These are phyloP conservation scores for Cercospora sp. DNA, from an alignment of 2,329 filamentous ascomycete genomes.

Conservation along the genomic window DNA sequence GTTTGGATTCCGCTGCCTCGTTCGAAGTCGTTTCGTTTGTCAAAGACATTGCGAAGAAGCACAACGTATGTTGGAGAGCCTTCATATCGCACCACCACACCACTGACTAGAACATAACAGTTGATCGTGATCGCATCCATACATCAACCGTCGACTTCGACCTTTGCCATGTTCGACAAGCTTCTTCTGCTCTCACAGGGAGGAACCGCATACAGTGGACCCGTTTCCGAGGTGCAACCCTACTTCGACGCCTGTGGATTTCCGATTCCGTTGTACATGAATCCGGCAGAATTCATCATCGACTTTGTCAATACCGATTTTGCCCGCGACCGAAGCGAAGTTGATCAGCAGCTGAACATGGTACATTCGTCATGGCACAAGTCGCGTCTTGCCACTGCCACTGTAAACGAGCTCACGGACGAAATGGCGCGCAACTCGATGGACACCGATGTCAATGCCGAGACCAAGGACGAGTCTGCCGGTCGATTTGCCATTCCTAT, in stretches of 20 bases:
- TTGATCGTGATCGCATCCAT: conserved; percentile 79
- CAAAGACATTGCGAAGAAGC: conserved; percentile 62
- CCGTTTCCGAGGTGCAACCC: conserved; percentile 55
- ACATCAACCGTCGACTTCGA: conserved; percentile 79
- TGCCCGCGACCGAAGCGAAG: conserved; percentile 50
- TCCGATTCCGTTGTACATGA: conserved; percentile 67
- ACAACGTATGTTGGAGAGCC: conserved; percentile 55
- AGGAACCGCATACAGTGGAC: conserved; percentile 71
- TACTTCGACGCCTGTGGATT: conserved; percentile 66
- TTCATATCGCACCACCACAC: neutral
- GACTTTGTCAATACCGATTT: conserved; percentile 80
- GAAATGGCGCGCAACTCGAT: conserved; percentile 40
- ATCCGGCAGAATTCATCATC: conserved; percentile 78
- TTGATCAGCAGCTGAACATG: conserved; percentile 51
- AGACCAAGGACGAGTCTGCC: conserved; percentile 41
- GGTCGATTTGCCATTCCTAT: conserved; percentile 54
- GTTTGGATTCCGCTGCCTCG: conserved; percentile 75
- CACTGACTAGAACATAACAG: conserved; percentile 40
- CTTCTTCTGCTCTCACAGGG: conserved; percentile 71
- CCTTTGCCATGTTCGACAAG: conserved; percentile 79
- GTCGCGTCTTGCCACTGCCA: conserved; percentile 46
- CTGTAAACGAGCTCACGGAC: conserved; percentile 38
- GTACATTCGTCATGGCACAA: conserved; percentile 59
- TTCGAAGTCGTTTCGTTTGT: conserved; percentile 76
- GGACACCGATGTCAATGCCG: conserved; percentile 35